Base-by-base conservation (phyloP, 2,329 filamentous ascomycete genomes). In the Nemania sp. region DNA sequence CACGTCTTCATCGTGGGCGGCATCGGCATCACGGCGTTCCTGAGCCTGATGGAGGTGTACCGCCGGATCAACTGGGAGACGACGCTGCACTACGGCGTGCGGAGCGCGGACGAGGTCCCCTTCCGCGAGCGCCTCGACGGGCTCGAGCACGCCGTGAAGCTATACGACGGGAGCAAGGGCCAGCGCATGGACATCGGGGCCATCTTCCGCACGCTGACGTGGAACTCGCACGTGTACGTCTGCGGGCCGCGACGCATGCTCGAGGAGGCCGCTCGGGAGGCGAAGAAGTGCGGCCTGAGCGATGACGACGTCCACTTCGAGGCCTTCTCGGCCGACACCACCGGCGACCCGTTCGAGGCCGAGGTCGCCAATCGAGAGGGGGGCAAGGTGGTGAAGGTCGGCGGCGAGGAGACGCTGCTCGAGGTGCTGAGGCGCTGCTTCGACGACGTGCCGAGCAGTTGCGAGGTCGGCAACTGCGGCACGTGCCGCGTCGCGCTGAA, bases 1-100 rank as follows among this genome's bases (percentile, higher is more conserved):
- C 86, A 89, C 64, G 77, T 89, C 40, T 84, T 89, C 67, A 81
- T 90, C 32, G 85, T 80, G 0, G 87, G 84, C 10, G 87, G 87
- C 0, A 85, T 90, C 32, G 87, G 87, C 0, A 82, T 90, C 62
- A 90, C 87, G 1, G 87, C 87, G 0, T 89, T 89, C 64, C 68
- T 90, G 9, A 67, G 76, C 0, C 74, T 85, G 21, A 68, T 84
- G 2, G 73, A 81, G 50, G 54, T 32, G 1, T 79, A 79, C 60
- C 69, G 73, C 15, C 34, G 66, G 4, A 81, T 82, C 60, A 78
- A 85, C 67, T 81, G 74, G 70, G 79, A 80, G 57, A 80, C 79
- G 39, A 75, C 77, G 20, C 72, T 89, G 42, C 86, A 89, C 73
- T 88, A 86, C 62, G 85, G 82, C 0, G 81, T 88, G 13, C 79